Base-by-base conservation (phyloP, 169 alveolate genomes). In the Eimeria necatrix region DNA sequence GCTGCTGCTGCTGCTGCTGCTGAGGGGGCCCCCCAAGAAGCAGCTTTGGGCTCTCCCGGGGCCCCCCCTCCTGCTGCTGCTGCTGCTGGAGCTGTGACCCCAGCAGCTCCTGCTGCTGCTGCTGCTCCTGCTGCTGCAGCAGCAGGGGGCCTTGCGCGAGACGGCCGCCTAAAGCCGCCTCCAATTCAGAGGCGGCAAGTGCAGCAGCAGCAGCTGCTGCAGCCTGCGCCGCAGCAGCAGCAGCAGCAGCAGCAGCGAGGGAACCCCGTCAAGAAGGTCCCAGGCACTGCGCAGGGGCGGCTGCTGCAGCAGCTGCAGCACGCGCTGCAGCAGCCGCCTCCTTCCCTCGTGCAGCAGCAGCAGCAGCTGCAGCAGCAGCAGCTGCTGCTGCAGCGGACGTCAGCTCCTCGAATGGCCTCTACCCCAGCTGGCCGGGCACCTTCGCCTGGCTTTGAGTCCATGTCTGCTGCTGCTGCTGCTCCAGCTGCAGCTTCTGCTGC, bases 141-240 rank as follows among this genome's bases (percentile, higher is more conserved):
- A 9, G 81, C 81, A n/a, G 81, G 81, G 81, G 81, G 81, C 4
- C 49, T 71, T 14, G 51, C 81, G 16, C 14, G 81, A 24, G 94
- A 87, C 73, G 94, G 94, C 20, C 64, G 94, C 10, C 85, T 87
- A 7, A 87, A 87, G 51, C 94, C 94, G 12, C 94, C 94, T 22
- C 94, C 94, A 48, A 26, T 71, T 4, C 81, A 71, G 81, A 3
- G 81, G 46, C 48, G 81, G 22, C 81, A 71, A 48, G 51, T 71
- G 81, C 81, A 71, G 81, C 81, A 71, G 81, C 81, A 71, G 41
- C 81, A 4, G 81, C 64, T 14, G 8, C 14, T 14, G 8, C 64
- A 56, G 14, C 20, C 64, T 8, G 20, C 8, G 20, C 64, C 81
- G 46, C 81, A 3, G 7, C 81, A 10, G 81, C 51, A n/a, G 46